Evolutionary conservation across 306 rosid genomes (phyloP), one percentile per base, ranked within the genome.

Genomic region (Hylodesmum podocarpum): DNA sequence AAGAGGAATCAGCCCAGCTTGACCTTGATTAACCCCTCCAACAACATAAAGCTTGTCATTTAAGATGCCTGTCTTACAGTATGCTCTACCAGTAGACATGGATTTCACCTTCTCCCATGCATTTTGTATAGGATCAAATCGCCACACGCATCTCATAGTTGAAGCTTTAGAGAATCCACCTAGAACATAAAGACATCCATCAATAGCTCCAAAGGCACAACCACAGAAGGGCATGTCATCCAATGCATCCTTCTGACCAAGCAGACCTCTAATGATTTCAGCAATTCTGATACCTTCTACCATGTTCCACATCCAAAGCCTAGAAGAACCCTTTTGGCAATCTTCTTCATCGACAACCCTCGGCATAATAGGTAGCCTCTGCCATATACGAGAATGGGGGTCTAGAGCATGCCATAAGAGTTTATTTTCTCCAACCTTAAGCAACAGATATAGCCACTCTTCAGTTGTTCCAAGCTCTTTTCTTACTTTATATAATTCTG

Each of bases 181-280:
- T 16, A 92, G 82, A 74, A 90, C 91, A 54, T 92, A 92, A 44
- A 90, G 96, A 62, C 90, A 87, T 77, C 97, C 97, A 71, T 84
- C 92, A 70, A 92, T 76, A 66, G 82, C 91, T 18, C 89, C 90
- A 62, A 90, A 77, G 27, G 97, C 87, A 78, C 97, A 88, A 70
- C 97, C 97, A 28, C 90, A 87, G 73, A 86, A 87, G 8, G 94
- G 94, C 97, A 86, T 88, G 82, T 88, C 92, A 75, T 90, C 91
- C 12, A 75, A 84, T 4, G 84, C 81, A 61, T 82, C 86, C 89
- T 80, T 92, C 66, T 82, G 81, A 61, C 97, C 90, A 73, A 92
- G 86, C 88, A 91, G 83, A 72, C 91, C 83, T 79, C 84, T 84
- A 27, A 90, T 81, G 70, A 84, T 82, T 54, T 88, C 88, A 53